Evolutionary conservation across 2,329 filamentous ascomycete genomes (phyloP), one percentile per base, ranked within the genome.

Genomic region (Pseudogymnoascus sp.): DNA sequence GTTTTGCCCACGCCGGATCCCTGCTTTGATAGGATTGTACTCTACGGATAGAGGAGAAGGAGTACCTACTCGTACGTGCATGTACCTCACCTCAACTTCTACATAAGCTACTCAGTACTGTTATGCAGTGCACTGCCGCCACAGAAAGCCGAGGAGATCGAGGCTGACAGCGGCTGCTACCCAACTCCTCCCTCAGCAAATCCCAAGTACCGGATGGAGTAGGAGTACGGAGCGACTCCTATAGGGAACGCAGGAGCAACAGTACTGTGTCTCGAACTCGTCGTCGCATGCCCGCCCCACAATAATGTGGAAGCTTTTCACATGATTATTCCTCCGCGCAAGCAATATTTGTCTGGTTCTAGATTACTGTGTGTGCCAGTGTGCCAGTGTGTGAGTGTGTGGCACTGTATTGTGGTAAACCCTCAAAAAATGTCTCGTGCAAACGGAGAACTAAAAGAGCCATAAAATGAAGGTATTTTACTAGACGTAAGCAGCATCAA

Each of bases 221-320:
- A 33, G 46, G 26, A 31, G 43, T 26, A n/a, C 26, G 22, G 41
- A 24, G 19, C 4, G 19, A 19, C 19, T 19, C 19, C 19, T 19
- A 19, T 19, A 19, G 1, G 19, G 19, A 19, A 41, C 35, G n/a
- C 7, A 33, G 31, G 31, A n/a, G 6, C 38, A 2, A 6, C 12
- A 22, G 10, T 43, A 6, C 12, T n/a, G 4, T 28, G 41, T 53
- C 46, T 35, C 50, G 10, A 56, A 35, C 50, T 56, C 28, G 50
- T 56, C 50, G 50, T 56, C 50, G 50, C 50, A 56, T 56, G 50
- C 50, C 50, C 8, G 50, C 28, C 50, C 50, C 50, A 56, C 50
- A 14, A 56, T 56, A 56, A 56, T 56, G 28, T 22, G 28, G 28
- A 56, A 56, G 50, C 50, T 33, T 56, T 56, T 56, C 50, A 56